Conservation (phyloP, 169 alveolate species). For the Plasmodium blacklocki region DNA sequence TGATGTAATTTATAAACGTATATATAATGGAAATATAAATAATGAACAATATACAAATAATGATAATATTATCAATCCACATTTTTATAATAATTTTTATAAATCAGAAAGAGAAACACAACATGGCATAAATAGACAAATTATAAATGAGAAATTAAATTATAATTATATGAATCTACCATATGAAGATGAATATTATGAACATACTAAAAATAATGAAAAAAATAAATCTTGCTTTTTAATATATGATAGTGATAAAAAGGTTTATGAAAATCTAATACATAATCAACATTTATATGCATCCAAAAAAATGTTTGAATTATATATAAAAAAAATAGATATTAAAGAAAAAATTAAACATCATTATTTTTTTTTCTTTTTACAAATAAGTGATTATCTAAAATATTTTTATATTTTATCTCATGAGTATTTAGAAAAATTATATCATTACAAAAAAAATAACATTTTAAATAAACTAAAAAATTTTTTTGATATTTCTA, state of each 20-base stretch:
- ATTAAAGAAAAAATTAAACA: constrained; percentile 65
- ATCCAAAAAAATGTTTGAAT: constrained; percentile 74
- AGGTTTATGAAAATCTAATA: constrained; percentile 57
- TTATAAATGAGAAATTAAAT: background rate
- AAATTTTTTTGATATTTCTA: constrained; percentile 60
- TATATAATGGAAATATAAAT: background rate
- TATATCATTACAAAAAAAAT: constrained; percentile 52
- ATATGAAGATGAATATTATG: constrained; percentile 6
- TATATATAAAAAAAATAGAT: constrained; percentile 59
- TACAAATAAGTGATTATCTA: constrained; percentile 73
- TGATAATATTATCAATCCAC: background rate
- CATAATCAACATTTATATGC: constrained; percentile 76
- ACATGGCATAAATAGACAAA: background rate
- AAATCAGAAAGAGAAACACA: too few relatives aligned
- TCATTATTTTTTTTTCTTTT: constrained; percentile 69
- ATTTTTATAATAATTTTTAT: too few relatives aligned
- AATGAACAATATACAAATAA: background rate
- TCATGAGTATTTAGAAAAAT: constrained; percentile 59
- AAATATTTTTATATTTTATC: constrained; percentile 68
- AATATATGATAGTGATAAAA: constrained; percentile 32
- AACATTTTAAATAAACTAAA: constrained; percentile 38
- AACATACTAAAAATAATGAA: background rate
- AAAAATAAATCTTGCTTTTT: constrained; percentile 28
- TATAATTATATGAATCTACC: background rate
- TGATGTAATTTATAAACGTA: too few relatives aligned